Percentiles rank a stretch among this genome's conserved stretches.
phyloP scores from a whole-genome alignment of 2,329 filamentous ascomycete genomes.

The Alternaria sp. region DNA sequence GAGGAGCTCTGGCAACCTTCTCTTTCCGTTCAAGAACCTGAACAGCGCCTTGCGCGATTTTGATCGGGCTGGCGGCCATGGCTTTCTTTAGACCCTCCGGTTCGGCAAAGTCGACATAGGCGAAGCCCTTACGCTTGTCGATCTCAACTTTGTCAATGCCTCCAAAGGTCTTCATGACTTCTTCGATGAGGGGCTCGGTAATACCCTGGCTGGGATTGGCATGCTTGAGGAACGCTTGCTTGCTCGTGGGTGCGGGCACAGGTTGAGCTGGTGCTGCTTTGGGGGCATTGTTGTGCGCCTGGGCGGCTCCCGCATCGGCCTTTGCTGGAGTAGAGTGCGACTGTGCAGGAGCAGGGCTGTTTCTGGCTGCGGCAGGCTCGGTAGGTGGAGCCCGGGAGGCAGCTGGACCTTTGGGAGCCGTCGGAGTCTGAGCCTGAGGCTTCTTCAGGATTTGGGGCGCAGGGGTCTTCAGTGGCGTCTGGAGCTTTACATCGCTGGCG shows the following conservation, averaged over 20 bases:
- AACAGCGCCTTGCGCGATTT: conserved; percentile 83
- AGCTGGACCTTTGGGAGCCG: conserved; percentile 39
- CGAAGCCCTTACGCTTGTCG: conserved; percentile 92
- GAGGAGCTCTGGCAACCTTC: conserved; percentile 38
- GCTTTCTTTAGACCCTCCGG: conserved; percentile 76
- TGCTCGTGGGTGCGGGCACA: conserved; percentile 44
- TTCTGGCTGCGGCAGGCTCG: conserved; percentile 35
- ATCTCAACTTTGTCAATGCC: conserved; percentile 82
- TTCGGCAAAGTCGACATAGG: conserved; percentile 86
- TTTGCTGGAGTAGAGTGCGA: conserved; percentile 22
- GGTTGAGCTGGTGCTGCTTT: conserved; percentile 22
- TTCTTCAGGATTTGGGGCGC: conserved; percentile 51
- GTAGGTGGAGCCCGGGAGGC: conserved; percentile 37
- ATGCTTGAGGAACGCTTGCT: conserved; percentile 64
- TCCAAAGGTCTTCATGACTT: conserved; percentile 77
- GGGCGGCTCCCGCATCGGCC: conserved; percentile 18
- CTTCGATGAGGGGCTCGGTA: conserved; percentile 78
- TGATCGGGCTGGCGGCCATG: conserved; percentile 78
- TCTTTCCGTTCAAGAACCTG: conserved; percentile 86
- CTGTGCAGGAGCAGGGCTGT: conserved; percentile 20
- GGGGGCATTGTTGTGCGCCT: background rate
- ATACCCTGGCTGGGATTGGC: conserved; percentile 87
- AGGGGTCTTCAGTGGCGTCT: conserved; percentile 31
- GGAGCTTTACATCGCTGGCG: conserved; percentile 32
- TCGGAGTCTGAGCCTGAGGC: conserved; percentile 34